These are phyloP conservation scores for Gelatoporia subvermispora DNA, from an alignment of 768 basidiomycete genomes.

Conservation along the genomic window DNA sequence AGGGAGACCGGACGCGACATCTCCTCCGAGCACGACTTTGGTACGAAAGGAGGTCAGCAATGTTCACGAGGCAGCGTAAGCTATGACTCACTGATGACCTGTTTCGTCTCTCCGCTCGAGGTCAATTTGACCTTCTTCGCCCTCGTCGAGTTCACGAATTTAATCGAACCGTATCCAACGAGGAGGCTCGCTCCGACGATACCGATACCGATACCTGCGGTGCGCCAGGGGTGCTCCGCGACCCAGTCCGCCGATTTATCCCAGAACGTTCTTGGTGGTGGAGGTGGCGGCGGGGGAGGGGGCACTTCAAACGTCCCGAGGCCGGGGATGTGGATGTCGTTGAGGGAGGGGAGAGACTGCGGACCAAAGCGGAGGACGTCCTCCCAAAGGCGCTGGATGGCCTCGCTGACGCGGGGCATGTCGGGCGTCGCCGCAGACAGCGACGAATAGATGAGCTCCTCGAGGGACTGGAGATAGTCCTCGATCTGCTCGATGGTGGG, in stretches of 20 bases:
- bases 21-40: slow-evolving; percentile 83
- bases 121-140: slow-evolving; percentile 20
- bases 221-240: slow-evolving; percentile 55
- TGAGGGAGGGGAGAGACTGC: slow-evolving; percentile 34
- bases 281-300: slow-evolving; percentile 56
- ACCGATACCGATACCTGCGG: slow-evolving; percentile 49
- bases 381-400: slow-evolving; percentile 64
- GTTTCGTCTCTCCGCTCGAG: slow-evolving; percentile 34
- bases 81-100: slow-evolving; percentile 37
- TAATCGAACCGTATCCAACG: slow-evolving; percentile 44
- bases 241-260: slow-evolving; percentile 49
- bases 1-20: slow-evolving; percentile 65
- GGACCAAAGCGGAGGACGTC: slow-evolving; percentile 83
- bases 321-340: slow-evolving; percentile 55
- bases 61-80: slow-evolving; percentile 4
- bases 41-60: slow-evolving; percentile 6
- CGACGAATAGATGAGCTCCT: slow-evolving; percentile 56
- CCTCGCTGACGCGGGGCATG: slow-evolving; percentile 60
- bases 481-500: slow-evolving; percentile 58
- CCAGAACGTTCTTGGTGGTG: slow-evolving; percentile 43
- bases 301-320: slow-evolving; percentile 73
- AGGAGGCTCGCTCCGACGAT: slow-evolving; percentile 58
- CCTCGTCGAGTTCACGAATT: slow-evolving; percentile 14
- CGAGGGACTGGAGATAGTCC: slow-evolving; percentile 61
- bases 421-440: slow-evolving; percentile 52